Conservation (phyloP, 2,329 filamentous ascomycete species). For the Exophiala mesophila region DNA sequence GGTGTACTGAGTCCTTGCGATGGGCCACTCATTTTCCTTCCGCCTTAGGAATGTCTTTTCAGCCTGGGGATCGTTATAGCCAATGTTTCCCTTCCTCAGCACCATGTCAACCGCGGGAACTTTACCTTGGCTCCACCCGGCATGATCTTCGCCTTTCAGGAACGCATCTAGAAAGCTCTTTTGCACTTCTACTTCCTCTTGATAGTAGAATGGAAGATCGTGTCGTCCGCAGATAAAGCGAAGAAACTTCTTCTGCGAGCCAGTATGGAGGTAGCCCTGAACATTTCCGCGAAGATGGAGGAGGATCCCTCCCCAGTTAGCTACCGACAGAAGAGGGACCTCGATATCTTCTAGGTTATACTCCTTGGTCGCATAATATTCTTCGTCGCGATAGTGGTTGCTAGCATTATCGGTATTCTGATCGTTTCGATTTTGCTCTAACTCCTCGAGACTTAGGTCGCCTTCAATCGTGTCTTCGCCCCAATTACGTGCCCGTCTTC, state of each 20-base stretch:
- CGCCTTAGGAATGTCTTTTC: constrained; percentile 55
- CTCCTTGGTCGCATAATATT: constrained; percentile 62
- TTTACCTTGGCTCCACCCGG: constrained; percentile 36
- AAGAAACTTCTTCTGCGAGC: constrained; percentile 63
- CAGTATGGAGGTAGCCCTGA: constrained; percentile 57
- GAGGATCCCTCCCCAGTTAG: constrained; percentile 67
- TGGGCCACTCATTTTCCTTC: constrained; percentile 61
- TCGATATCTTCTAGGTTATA: constrained; percentile 62
- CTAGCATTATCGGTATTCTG: constrained; percentile 44
- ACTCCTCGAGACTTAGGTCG: constrained; percentile 33
- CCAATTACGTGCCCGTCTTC: constrained; percentile 48
- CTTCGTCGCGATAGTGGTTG: constrained; percentile 57
- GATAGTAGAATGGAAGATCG: constrained; percentile 68
- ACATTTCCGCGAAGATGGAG: constrained; percentile 66
- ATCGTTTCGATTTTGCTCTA: constrained; percentile 36
- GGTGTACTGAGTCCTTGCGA: constrained; percentile 60
- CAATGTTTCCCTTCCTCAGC: constrained; percentile 62
- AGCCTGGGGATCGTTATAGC: constrained; percentile 58
- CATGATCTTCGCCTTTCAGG: constrained; percentile 60
- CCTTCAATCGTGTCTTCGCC: constrained; percentile 44
- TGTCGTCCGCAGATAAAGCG: constrained; percentile 66
- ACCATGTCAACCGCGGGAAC: constrained; percentile 55
- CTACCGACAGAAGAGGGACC: constrained; percentile 62
- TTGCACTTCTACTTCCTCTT: constrained; percentile 64
- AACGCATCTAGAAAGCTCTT: constrained; percentile 66